A percentile compares a stretch with the other conserved stretches of the same genome.
These are phyloP conservation scores for Jatropha multifida DNA, from an alignment of 441 rosid species.

Conservation along the genomic window DNA sequence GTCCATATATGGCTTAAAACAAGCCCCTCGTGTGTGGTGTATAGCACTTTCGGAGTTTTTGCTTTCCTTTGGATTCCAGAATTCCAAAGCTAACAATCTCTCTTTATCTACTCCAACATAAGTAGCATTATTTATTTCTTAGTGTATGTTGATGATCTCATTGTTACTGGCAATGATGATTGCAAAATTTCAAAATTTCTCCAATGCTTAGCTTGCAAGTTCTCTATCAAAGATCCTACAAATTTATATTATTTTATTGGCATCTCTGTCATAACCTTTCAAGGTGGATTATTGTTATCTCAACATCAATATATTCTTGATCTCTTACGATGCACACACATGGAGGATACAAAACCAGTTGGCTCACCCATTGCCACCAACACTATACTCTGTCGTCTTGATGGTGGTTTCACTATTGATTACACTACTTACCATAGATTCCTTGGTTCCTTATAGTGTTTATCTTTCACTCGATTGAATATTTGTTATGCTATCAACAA, in stretches of 20 bases:
- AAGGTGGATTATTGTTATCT: too few relatives aligned
- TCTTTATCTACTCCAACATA: neutral
- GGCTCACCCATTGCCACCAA: too few relatives aligned
- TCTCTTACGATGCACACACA: too few relatives aligned
- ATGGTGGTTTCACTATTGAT: too few relatives aligned
- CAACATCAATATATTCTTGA: too few relatives aligned
- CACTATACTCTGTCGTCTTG: too few relatives aligned
- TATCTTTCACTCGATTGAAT: too few relatives aligned
- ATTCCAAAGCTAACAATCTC: neutral
- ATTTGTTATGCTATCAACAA: too few relatives aligned
- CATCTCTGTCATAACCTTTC: neutral
- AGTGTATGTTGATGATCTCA: neutral
- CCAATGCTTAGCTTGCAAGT: neutral
- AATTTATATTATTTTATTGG: neutral
- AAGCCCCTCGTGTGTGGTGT: neutral
- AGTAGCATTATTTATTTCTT: neutral
- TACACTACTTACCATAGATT: too few relatives aligned
- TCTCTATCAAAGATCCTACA: neutral
- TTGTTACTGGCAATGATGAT: neutral
- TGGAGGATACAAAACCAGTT: too few relatives aligned
- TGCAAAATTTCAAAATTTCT: neutral
- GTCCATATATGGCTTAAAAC: neutral
- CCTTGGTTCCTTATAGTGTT: too few relatives aligned
- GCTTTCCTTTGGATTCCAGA: neutral
- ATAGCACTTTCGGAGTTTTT: neutral